These are phyloP conservation scores for Fusarium fujikuroi DNA, from an alignment of 2,329 filamentous ascomycete species.

Conservation along the genomic window DNA sequence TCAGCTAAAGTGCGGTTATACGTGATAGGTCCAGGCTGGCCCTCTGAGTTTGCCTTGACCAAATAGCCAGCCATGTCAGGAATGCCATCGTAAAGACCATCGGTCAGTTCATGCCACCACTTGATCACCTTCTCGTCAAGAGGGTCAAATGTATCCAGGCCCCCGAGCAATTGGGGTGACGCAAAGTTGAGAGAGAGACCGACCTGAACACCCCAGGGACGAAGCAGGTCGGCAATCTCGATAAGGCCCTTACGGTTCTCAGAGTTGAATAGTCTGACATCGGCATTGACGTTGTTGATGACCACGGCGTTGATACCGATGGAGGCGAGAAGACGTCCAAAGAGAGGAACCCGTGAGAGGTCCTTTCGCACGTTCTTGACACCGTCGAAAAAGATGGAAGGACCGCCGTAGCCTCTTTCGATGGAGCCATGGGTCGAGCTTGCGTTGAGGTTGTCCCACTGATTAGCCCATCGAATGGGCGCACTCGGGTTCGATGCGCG, in stretches of 20 bases:
- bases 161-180: conserved; percentile 66
- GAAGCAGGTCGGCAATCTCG: conserved; percentile 71
- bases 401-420: conserved; percentile 74
- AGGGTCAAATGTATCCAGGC: conserved; percentile 72
- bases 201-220: conserved; percentile 73
- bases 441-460: conserved; percentile 77
- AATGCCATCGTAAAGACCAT: conserved; percentile 67
- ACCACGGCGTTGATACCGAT: conserved; percentile 73
- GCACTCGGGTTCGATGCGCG: conserved; percentile 66
- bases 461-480: conserved; percentile 75
- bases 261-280: conserved; percentile 64
- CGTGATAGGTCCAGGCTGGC: conserved; percentile 74
- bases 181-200: conserved; percentile 77
- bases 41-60: conserved; percentile 78
- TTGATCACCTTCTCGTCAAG: conserved; percentile 67
- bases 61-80: conserved; percentile 77
- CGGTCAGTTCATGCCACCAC: conserved; percentile 72
- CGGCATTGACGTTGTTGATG: conserved; percentile 79
- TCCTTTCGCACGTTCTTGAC: conserved; percentile 65
- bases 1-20: conserved; percentile 74
- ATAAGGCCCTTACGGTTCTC: conserved; percentile 69
- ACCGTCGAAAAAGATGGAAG: conserved; percentile 72
- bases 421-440: conserved; percentile 60
- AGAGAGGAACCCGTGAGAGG: conserved; percentile 68
- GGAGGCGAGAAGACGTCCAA: conserved; percentile 74